Evolutionary conservation across 164 flowering plant species (phyloP), one percentile per base, ranked within the genome.

Genomic region (Kalanchoe fedtschenkoi): DNA sequence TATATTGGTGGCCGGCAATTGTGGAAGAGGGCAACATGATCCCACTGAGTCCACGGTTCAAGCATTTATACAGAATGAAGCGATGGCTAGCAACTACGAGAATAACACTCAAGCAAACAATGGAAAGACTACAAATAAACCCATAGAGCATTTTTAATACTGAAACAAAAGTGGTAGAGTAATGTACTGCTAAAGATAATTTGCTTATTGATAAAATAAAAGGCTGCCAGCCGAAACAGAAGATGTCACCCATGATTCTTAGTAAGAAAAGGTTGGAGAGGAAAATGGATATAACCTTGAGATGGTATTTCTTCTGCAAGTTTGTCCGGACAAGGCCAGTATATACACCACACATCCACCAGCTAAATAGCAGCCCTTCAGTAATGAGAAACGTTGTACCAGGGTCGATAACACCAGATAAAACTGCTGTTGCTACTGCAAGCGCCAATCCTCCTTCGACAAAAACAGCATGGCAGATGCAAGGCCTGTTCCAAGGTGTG

Each of bases 321-420:
- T 74, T 53, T 61, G 82, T 82, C 16, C 89, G 77, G 39, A 69
- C 71, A 61, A 78, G 74, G 21, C 89, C 82, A 47, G 80, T 84
- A 61, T 84, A 84, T 21, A 84, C 75, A 13, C 84, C 89, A 72
- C 89, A 84, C 73, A 78, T 74, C 89, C 86, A 84, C 86, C 88
- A 83, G 61, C 76, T 70, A 68, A 81, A 81, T 0, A 81, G 38
- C 16, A 81, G 62, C 34, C 84, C 81, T 71, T 81, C 88, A 32
- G 73, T 66, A 15, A 83, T 62, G 57, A 81, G 82, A 65, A 79
- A 71, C 33, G 74, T 60, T 7, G 88, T 78, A 13, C 69, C 62
- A 21, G 88, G 88, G 62, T 83, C 81, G 44, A 79, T 70, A 26
- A 47, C 54, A 47, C 84, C 83, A 69, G 75, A 64, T 28, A 73